Base-by-base conservation (phyloP, 2,329 filamentous ascomycete genomes). In the Colletotrichum paranaense region DNA sequence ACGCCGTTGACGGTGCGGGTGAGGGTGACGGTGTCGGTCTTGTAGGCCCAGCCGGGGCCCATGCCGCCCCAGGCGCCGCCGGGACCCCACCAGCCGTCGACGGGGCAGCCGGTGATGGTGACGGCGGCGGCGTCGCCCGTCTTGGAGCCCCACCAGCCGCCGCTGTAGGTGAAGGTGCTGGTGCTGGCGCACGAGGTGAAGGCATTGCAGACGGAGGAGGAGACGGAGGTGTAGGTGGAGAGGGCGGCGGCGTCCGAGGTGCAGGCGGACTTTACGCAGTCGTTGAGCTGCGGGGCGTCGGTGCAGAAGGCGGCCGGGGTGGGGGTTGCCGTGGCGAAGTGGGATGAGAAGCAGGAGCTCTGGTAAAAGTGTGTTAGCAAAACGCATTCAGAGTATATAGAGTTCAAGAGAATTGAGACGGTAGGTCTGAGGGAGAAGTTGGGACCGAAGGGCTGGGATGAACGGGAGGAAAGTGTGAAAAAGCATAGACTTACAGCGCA, bases 81-180 rank as follows among this genome's bases (percentile, higher is more conserved):
- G 8, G 73, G 75, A 7, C 68, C 73, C 76, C 77, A 78, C 63
- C 75, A 77, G 19, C 76, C 78, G 32, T 77, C 67, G 67, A 77
- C 78, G 5, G 78, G 76, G 60, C 78, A 79, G 4, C 77, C 77
- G 9, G 78, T 78, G 22, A 78, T 75, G 19, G 77, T 78, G 30
- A 78, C 77, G 8, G 75, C 74, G 5, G 72, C 75, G 19, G 75
- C 74, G 7, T 69, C 75, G 22, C 69, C 74, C 11, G 75, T 75
- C 66, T 68, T 67, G 59, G 68, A 64, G 6, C 70, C 67, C 66
- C 75, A 75, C 35, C 63, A 62, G 49, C 73, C 74, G 38, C 76
- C 73, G 56, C 73, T 75, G 74, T 79, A 79, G 22, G 78, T 79
- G 73, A 76, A 78, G 22, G 78, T 79, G 32, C 78, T 75, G 19